Conservation (phyloP, 2,329 filamentous ascomycete genomes). For the Fusarium neocosmosporiellum region DNA sequence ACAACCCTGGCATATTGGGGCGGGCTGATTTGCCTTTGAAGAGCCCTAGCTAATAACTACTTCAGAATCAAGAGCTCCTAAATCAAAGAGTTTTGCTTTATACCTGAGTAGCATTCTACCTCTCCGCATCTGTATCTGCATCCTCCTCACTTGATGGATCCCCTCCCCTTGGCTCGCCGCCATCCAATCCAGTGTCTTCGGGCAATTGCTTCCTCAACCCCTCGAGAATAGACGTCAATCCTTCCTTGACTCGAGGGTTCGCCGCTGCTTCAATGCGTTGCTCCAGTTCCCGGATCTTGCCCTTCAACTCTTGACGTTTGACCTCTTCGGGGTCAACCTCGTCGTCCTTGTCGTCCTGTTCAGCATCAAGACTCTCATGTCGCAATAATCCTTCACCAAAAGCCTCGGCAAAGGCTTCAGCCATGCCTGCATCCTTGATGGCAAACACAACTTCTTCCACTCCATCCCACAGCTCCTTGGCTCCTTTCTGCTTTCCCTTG, state of each 20-base stretch:
- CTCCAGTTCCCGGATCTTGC: conserved; percentile 34
- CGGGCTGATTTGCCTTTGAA: neutral
- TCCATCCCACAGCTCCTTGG: conserved; percentile 33
- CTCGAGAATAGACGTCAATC: conserved; percentile 14
- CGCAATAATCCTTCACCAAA: conserved; percentile 53
- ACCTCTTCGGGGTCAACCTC: conserved; percentile 5
- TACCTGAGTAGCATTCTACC: neutral
- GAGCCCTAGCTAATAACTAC: neutral
- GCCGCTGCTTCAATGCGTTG: conserved; percentile 11
- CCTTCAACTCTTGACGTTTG: conserved; percentile 17
- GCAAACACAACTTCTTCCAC: conserved; percentile 67
- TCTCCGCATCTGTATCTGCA: neutral
- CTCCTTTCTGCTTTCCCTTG: conserved; percentile 24
- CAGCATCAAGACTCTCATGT: neutral
- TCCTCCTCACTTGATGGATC: neutral
- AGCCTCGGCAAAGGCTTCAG: conserved; percentile 60
- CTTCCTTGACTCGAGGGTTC: conserved; percentile 24
- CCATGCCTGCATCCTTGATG: conserved; percentile 63
- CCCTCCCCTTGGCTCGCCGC: neutral
- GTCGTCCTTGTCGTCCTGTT: neutral
- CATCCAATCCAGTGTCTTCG: neutral
- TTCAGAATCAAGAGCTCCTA: neutral
- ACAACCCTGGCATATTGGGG: neutral
- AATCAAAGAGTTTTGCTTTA: neutral
- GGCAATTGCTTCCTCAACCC: conserved; percentile 25